These are phyloP conservation scores for Acrocalymma vagum DNA, from an alignment of 2,329 filamentous ascomycete species.

Conservation along the genomic window DNA sequence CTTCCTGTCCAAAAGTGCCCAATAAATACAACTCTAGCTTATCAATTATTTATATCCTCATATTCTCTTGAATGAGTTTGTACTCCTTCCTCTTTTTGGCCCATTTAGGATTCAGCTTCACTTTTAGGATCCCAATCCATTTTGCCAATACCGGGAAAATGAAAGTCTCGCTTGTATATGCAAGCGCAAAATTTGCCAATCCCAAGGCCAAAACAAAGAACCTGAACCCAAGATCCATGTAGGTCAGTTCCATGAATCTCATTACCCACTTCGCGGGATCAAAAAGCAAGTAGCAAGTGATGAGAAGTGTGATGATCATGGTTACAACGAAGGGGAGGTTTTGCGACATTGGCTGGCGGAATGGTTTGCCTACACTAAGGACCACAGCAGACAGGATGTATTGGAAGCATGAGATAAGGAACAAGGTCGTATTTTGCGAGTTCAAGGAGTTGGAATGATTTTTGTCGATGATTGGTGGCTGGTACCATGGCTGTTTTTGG, in stretches of 20 bases:
- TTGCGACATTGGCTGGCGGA: constrained; percentile 78
- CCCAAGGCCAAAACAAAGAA: constrained; percentile 76
- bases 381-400: constrained; percentile 92
- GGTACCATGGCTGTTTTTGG: constrained; percentile 81
- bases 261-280: constrained; percentile 74
- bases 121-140: constrained; percentile 69
- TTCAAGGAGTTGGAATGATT: constrained; percentile 88
- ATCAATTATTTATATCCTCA: constrained; percentile 31
- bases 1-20: too few relatives aligned
- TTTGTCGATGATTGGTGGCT: constrained; percentile 77
- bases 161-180: constrained; percentile 76
- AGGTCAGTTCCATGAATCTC: constrained; percentile 85
- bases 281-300: constrained; percentile 83
- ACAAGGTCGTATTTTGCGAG: constrained; percentile 91
- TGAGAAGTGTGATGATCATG: constrained; percentile 71
- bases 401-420: constrained; percentile 90
- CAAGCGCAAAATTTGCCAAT: constrained; percentile 70
- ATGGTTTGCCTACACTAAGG: constrained; percentile 89
- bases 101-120: constrained; percentile 62
- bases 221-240: constrained; percentile 76
- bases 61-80: constrained; percentile 69
- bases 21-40: too few relatives aligned
- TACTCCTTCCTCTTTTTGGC: constrained; percentile 87
- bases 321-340: constrained; percentile 89
- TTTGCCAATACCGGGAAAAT: constrained; percentile 75